Percentiles rank a stretch among this genome's conserved stretches.
Evolutionary conservation across 225 moss, liverwort and hornwort species (phyloP).

Genomic region (Anthoceros angustus): DNA sequence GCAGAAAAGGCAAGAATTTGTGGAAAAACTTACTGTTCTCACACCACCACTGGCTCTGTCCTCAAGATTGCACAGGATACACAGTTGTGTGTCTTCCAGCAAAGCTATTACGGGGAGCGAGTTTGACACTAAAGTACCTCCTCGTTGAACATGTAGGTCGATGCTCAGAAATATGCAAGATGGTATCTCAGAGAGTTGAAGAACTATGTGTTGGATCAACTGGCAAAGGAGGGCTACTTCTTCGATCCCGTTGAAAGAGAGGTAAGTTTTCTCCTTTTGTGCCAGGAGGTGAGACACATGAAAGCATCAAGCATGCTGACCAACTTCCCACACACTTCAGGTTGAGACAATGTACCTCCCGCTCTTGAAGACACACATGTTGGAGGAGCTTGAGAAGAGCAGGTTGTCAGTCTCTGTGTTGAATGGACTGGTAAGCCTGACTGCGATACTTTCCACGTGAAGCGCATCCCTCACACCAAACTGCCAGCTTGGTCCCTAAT

Average conservation of each 20-base stretch:
- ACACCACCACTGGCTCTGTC: too few relatives aligned
- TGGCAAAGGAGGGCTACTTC: slow-evolving; percentile 32
- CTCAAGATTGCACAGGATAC: too few relatives aligned
- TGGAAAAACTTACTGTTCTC: too few relatives aligned
- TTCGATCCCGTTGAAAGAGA: slow-evolving; percentile 29
- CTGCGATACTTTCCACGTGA: too few relatives aligned
- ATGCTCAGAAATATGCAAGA: slow-evolving; percentile 33
- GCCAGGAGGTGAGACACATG: too few relatives aligned
- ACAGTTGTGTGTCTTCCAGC: not conserved
- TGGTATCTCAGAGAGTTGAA: slow-evolving; percentile 16
- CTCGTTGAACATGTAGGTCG: slow-evolving; percentile 7
- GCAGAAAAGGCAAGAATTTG: slow-evolving; percentile 7
- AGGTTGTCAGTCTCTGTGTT: not conserved
- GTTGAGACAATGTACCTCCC: not conserved
- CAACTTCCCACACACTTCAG: not conserved
- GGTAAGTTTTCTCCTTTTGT: slow-evolving; percentile 12
- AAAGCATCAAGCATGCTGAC: too few relatives aligned
- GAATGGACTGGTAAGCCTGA: not conserved
- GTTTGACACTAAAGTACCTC: too few relatives aligned
- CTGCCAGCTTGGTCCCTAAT: too few relatives aligned
- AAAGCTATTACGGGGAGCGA: not conserved
- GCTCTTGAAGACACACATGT: not conserved
- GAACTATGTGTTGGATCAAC: slow-evolving; percentile 12
- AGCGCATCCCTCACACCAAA: too few relatives aligned
- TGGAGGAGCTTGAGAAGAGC: slow-evolving; percentile 1